These are phyloP conservation scores for Rhodotorula sp. DNA, from an alignment of 1,284 basidiomycete species.

Conservation along the genomic window DNA sequence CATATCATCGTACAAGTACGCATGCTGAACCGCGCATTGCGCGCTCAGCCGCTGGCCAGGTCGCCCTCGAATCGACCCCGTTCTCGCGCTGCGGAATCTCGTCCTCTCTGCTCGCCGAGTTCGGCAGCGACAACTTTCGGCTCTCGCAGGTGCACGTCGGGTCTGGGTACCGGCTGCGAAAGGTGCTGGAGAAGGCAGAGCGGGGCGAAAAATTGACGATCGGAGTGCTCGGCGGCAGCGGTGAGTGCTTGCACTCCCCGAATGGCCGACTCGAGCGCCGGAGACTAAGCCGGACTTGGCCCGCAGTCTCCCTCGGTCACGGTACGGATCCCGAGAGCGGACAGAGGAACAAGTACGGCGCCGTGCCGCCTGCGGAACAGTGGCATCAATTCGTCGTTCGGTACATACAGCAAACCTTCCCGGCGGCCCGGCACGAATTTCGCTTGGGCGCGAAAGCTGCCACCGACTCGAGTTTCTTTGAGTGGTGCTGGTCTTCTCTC, in stretches of 20 bases:
- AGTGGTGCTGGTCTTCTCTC: conserved; percentile 16
- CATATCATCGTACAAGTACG: not conserved
- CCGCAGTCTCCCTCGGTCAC: conserved; percentile 9
- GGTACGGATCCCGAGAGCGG: conserved; percentile 1
- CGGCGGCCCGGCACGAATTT: not conserved
- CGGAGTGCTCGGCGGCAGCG: conserved; percentile 20
- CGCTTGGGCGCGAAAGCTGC: conserved; percentile 16
- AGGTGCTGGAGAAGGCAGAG: conserved; percentile 6
- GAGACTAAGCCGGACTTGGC: not conserved
- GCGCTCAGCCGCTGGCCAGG: not conserved
- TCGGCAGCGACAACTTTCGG: conserved; percentile 15
- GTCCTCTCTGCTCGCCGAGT: not conserved
- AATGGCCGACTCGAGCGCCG: no score
- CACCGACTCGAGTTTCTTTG: conserved; percentile 16
- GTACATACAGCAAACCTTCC: not conserved
- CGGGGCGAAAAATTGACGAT: conserved; percentile 11
- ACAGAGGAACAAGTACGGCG: conserved; percentile 11
- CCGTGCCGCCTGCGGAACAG: conserved; percentile 2
- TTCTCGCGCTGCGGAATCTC: conserved; percentile 6
- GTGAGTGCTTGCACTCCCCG: not conserved
- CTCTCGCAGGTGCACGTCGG: conserved; percentile 18
- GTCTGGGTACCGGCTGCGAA: conserved; percentile 3
- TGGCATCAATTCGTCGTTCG: conserved; percentile 4
- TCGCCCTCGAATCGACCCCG: no score
- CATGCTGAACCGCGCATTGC: no score